Base-by-base conservation (phyloP, 1,284 basidiomycete genomes). In the Pterula multifida region DNA sequence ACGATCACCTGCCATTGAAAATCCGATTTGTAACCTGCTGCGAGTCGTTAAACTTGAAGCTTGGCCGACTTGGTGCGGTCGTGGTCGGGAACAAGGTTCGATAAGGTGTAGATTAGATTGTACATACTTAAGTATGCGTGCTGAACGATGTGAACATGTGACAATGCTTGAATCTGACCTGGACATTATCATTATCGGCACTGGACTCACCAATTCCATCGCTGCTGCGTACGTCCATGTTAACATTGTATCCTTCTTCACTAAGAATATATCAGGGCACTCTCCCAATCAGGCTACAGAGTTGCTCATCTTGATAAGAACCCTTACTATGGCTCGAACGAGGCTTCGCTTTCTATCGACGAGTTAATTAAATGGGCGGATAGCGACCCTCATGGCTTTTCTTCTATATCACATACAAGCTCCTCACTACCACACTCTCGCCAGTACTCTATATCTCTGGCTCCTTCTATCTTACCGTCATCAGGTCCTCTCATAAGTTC, bases 241-340 rank as follows among this genome's bases (percentile, higher is more conserved):
- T 17, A 22, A 50, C 28, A 39, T 35, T 49, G 53, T 51, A 39
- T 47, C 50, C 36, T 53, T 49, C 54, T 53, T 60, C 62, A 58
- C 47, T 52, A 28, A 28, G 51, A 46, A 36, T 22, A 52, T 39
- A 49, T 26, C 65, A 92, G 90, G 44, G 85, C 94, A 0, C 77
- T 98, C 28, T 82, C 93, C 2, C 91, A 90, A 63, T 80, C 87
- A 39, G 91, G 91, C 42, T 81, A 85, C 62, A 84, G 78, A 53
- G 84, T 97, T 32, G 86, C 89, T 0, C 94, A 98, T 58, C 67
- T 97, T 54, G 94, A 98, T 65, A 66, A 74, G 26, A 88, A 92
- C 60, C 66, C 78, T 1, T 89, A 92, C 64, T 98, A 98, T 60
- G 94, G 93, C 47, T 81, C 76, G 36, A 71, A 81, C 48, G 81